Evolutionary conservation across 2,329 filamentous ascomycete genomes (phyloP), one percentile per base, ranked within the genome.

Genomic region (Capronia coronata): DNA sequence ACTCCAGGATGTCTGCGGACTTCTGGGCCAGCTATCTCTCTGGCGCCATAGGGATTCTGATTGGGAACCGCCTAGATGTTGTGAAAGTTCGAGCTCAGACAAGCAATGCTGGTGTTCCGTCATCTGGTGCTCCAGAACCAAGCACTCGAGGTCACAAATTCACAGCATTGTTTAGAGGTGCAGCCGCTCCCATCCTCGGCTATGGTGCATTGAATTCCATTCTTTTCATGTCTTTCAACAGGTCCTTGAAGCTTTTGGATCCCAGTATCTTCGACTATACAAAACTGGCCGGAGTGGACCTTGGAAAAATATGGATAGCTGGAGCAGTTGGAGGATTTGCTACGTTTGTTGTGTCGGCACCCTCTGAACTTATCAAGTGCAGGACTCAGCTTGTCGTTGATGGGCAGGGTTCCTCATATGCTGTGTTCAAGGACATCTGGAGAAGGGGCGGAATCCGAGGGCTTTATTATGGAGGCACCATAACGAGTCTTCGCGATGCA

Each of bases 21-120:
- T 96, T 96, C 68, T 94, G 87, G 86, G 87, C 90, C 50, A 89
- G 90, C 62, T 96, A 95, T 68, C 71, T 93, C 54, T 91, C 86
- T 64, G 91, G 91, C 46, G 88, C 86, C 49, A 75, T 84, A 42
- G 87, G 88, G 39, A 96, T 96, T 61, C 71, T 94, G 41, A 84
- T 95, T 53, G 89, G 91, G 55, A 95, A 95, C 62, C 88, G 89
- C 2, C 74, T 96, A 3, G 85, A 90, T 64, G 69, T 89, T 16
- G 67, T 89, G 61, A 90, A 91, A 68, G 87, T 89, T 46, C 84
- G 83, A 34, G 72, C 94, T 2, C 91, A 97, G 74, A 84, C 86
- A 29, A 75, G 76, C 23, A 40, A 39, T n/a, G 46, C 37, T 10
- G 30, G 29, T 30, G 40, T 29, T 7, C 4, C 30, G 6, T 1